Evolutionary conservation across 441 rosid genomes (phyloP), one percentile per base, ranked within the genome.

Genomic region (Populus hybrid): DNA sequence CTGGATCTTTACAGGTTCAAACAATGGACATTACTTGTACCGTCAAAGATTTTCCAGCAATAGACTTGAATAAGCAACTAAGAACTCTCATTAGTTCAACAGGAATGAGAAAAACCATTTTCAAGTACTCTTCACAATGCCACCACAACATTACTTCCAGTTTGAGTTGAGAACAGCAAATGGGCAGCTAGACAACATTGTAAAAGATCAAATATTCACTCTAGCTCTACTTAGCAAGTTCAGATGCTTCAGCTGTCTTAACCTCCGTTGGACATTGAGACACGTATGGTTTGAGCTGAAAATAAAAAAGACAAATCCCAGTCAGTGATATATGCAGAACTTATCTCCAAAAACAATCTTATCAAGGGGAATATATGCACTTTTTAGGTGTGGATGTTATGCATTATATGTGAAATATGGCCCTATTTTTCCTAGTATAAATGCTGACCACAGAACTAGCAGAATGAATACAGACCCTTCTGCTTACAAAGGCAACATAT

Each of bases 241-340:
- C 88, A 64, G 87, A 76, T 63, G 82, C 86, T 82, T 87, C 91
- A 1, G 83, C 35, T 33, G 91, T 83, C 85, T 86, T 82, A 36
- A 75, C 80, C 64, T 86, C 85, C n/a, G 6, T 11, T 23, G 90
- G 82, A 80, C 94, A 89, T 78, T 88, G 97, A 64, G 95, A 90
- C 36, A 89, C 97, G 70, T 92, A 92, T 1, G 97, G 91, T 79
- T 92, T 91, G 53, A 93, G 91, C 96, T 93, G 92, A 83, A 88
- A 83, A 40, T 67, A 81, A 75, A 45, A 74, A 24, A 9, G 3
- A 20, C 69, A 74, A 76, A 28, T 61, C 29, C 23, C 53, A 14
- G 38, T 71, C 69, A 84, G 69, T 69, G 29, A 38, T 33, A 72
- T 63, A 50, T 56, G n/a, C 28, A 64, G 68, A 74, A 56, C 33